Evolutionary conservation across 202 grass and related monocot species (phyloP), one percentile per base, ranked within the genome.

Genomic region (Elaeis oleifera): DNA sequence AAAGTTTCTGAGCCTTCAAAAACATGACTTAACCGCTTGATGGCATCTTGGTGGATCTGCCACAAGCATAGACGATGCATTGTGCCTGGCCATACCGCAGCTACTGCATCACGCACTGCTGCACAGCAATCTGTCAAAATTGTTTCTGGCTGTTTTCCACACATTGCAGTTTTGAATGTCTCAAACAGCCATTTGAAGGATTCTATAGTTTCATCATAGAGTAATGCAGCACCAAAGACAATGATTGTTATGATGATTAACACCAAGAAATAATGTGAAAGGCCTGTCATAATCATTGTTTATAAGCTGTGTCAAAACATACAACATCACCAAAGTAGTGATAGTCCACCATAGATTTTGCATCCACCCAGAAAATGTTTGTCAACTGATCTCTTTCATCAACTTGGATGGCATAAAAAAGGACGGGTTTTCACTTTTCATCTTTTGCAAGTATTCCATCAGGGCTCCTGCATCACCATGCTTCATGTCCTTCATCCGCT

Each of bases 161-260:
- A 72, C 90, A 87, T 90, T 44, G 86, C 83, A 31, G 64, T 81
- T 61, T 84, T 95, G 53, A 90, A 90, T 32, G 83, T 82, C 58
- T 82, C 75, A 26, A 90, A 82, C 58, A 95, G 64, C 86, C 90
- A 95, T 69, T 79, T 95, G 70, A 82, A 90, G 22, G 90, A 87
- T 77, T 89, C 69, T 5, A 79, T 52, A 50, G 86, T 84, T 56
- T 87, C 90, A 72, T 84, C 75, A 62, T 82, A 90, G 61, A 84
- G 54, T 36, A 95, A 79, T 50, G 86, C 86, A 51, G 80, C 54
- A 19, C 86, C 86, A 58, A 87, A 95, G 74, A 95, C 74, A 54
- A 86, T 69, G 32, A 79, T 68, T 87, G 83, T 53, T 85, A 69
- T 95, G 90, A 81, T 95, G 80, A 68, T 95, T 95, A 73, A 95